Percentiles rank a stretch among this genome's conserved stretches.
phyloP scores from a whole-genome alignment of 345 rosid species.

The Eucalyptus tenuipes region DNA sequence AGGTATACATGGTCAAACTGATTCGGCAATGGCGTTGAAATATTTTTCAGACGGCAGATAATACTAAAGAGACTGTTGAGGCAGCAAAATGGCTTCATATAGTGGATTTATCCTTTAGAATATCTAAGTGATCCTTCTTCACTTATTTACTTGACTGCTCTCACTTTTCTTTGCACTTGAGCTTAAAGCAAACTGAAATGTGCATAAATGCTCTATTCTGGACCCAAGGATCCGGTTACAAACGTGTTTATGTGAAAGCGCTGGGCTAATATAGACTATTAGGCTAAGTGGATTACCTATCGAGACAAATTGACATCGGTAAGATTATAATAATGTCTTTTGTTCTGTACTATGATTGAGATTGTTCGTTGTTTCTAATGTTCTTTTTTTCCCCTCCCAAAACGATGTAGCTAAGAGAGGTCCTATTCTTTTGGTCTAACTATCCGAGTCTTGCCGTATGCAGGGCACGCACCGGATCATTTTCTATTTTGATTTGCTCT shows the following conservation, averaged over 20 bases:
- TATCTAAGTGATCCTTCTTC: neutral
- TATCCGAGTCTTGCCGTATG: neutral
- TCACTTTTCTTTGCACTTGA: neutral
- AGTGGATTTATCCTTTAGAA: neutral
- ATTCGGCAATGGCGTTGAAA: neutral
- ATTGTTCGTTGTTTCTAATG: neutral
- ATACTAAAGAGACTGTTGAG: neutral
- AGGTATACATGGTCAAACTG: neutral
- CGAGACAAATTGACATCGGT: neutral
- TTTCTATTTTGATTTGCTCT: too few relatives aligned
- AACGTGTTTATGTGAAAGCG: neutral
- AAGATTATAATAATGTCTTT: neutral
- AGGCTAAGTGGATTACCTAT: neutral
- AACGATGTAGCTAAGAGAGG: neutral
- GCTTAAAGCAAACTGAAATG: neutral
- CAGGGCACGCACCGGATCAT: too few relatives aligned
- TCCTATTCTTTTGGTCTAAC: neutral
- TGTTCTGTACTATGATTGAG: neutral
- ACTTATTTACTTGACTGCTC: neutral
- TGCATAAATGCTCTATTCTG: neutral
- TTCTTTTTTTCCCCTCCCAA: neutral
- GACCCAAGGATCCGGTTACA: neutral
- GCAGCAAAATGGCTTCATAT: neutral
- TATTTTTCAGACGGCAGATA: neutral
- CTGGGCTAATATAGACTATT: neutral